A percentile compares a stretch with the other conserved stretches of the same genome.
Evolutionary conservation across 139 green algal genomes (phyloP).

Genomic region (Nannochloris sp.): DNA sequence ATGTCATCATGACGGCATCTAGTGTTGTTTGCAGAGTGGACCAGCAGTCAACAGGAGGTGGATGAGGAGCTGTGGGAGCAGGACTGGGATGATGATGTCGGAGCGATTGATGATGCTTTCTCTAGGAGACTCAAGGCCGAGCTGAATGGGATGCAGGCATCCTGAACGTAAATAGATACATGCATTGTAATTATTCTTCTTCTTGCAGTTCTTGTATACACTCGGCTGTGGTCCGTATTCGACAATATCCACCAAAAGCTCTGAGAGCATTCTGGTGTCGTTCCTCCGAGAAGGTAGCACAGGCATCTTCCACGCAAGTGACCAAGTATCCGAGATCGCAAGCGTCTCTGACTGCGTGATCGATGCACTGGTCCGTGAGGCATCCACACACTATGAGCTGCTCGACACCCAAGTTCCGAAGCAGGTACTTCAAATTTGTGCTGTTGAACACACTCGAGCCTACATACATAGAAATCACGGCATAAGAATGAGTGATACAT

Average conservation of each 20-base stretch:
- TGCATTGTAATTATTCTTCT: background rate
- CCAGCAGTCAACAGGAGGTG: slow-evolving; percentile 15
- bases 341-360: slow-evolving; percentile 53
- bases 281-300: slow-evolving; percentile 35
- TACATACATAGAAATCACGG: too few relatives aligned
- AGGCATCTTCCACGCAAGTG: slow-evolving; percentile 37
- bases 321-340: slow-evolving; percentile 57
- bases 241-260: slow-evolving; percentile 48
- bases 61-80: slow-evolving; percentile 27
- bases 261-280: slow-evolving; percentile 34
- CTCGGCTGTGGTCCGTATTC: slow-evolving; percentile 30
- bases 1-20: background rate
- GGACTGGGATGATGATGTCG: slow-evolving; percentile 43
- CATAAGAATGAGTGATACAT: too few relatives aligned
- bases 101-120: slow-evolving; percentile 29
- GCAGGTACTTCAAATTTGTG: slow-evolving; percentile 47
- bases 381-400: slow-evolving; percentile 50
- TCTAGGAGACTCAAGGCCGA: slow-evolving; percentile 23
- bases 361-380: slow-evolving; percentile 67
- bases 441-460: slow-evolving; percentile 45
- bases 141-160: slow-evolving; percentile 8
- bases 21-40: slow-evolving; percentile 17
- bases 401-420: slow-evolving; percentile 34
- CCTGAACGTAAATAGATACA: too few relatives aligned
- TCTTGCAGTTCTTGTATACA: slow-evolving; percentile 37